Base-by-base conservation (phyloP, 2,329 filamentous ascomycete genomes). In the Huntiella moniliformis region DNA sequence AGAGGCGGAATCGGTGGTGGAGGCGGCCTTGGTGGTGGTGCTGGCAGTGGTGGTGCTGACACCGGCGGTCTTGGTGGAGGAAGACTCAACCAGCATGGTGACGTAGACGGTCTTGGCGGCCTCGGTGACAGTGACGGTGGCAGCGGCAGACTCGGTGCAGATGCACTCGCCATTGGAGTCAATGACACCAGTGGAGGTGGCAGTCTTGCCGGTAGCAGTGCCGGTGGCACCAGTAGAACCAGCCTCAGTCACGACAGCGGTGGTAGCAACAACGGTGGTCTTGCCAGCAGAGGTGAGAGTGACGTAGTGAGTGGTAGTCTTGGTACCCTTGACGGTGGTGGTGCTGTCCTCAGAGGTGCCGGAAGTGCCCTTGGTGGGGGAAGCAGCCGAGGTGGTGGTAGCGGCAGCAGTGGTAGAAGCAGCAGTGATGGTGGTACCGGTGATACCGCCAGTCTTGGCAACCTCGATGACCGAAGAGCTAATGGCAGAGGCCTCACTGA, bases 401-500 rank as follows among this genome's bases (percentile, higher is more conserved):
- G 32, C 44, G 10, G 44, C 44, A 47, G 40, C 61, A 60, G 53
- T 57, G 45, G 51, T 65, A 65, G 53, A 60, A 56, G 54, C 22
- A 32, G 48, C 44, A 41, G 47, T 47, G 28, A 65, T 54, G 47
- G 62, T 63, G 42, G 58, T 56, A 53, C 63, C 65, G 49, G 56
- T 57, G 51, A 62, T 57, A 44, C 56, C 54, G 51, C 58, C 61
- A 49, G 61, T 56, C 44, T 59, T 54, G 49, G 61, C 63, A 44
- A 58, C 55, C 53, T 63, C 64, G 49, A 56, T 58, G 51, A 62
- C 57, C 33, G 62, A 59, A 28, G 63, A 61, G 17, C 63, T 62
- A 58, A 66, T 62, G 50, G 57, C 57, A 42, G 54, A 55, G 28
- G 61, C 63, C 41, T 64, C 63, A 28, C 59, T 52, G 49, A 68